Conservation (phyloP, 2,329 filamentous ascomycete genomes). For the Calonectria hawksworthii region DNA sequence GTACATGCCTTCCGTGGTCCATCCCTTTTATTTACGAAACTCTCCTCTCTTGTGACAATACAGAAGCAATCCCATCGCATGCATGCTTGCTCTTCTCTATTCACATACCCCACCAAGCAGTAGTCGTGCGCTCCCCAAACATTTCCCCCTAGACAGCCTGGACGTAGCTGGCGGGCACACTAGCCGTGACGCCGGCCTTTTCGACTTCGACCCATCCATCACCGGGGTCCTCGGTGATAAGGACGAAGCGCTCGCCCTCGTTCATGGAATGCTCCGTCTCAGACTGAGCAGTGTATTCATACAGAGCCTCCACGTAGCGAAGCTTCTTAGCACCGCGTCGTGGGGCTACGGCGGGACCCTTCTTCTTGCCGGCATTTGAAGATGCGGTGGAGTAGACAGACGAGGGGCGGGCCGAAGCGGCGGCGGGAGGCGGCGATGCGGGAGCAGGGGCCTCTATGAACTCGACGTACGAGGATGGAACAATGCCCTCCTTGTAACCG, state of each 20-base stretch:
- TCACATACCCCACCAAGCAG: slow-evolving; percentile 23
- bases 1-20: slow-evolving; percentile 23
- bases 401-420: slow-evolving; percentile 71
- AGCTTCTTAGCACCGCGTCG: slow-evolving; percentile 93
- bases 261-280: slow-evolving; percentile 91
- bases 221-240: slow-evolving; percentile 88
- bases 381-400: slow-evolving; percentile 79
- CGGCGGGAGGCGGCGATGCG: slow-evolving; percentile 51
- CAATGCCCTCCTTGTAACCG: slow-evolving; percentile 83
- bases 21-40: slow-evolving; percentile 21
- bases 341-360: slow-evolving; percentile 92
- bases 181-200: slow-evolving; percentile 86
- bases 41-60: slow-evolving; percentile 21
- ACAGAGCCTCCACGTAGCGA: slow-evolving; percentile 92
- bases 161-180: slow-evolving; percentile 95
- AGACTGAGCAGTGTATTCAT: slow-evolving; percentile 89
- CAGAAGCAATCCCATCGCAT: slow-evolving; percentile 22
- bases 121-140: neutral
- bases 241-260: slow-evolving; percentile 92
- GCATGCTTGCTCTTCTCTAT: slow-evolving; percentile 32
- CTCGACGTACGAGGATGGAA: slow-evolving; percentile 90
- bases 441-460: slow-evolving; percentile 57
- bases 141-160: slow-evolving; percentile 72
- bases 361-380: slow-evolving; percentile 75
- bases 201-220: slow-evolving; percentile 99